A percentile compares a stretch with the other conserved stretches of the same genome.
Conservation (phyloP, 176 grass and related monocot genomes). For the Ensete glaucum region DNA sequence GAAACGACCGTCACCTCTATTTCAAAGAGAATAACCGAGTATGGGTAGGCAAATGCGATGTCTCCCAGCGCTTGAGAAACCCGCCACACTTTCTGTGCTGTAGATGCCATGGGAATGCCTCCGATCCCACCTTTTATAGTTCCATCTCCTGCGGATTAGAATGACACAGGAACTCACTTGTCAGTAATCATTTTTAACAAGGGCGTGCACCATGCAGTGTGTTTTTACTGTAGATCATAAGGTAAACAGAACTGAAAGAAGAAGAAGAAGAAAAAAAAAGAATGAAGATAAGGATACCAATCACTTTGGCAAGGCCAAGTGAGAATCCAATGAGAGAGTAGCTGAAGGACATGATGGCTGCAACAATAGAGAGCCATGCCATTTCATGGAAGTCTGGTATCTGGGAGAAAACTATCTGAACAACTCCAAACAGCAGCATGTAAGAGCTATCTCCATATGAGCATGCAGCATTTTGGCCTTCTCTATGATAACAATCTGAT, state of each 20-base stretch:
- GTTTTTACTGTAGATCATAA: too few species aligned
- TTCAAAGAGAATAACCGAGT: constrained; percentile 58
- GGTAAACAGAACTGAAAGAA: too few species aligned
- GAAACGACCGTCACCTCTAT: constrained; percentile 33
- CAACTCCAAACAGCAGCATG: constrained; percentile 52
- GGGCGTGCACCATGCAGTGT: too few species aligned
- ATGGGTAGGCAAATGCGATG: constrained; percentile 54
- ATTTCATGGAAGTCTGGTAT: constrained; percentile 71
- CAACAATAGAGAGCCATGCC: constrained; percentile 69
- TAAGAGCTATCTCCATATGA: constrained; percentile 38
- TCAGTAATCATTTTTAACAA: too few species aligned
- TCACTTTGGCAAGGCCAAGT: constrained; percentile 46
- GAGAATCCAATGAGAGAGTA: constrained; percentile 59
- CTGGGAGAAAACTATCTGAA: constrained; percentile 56
- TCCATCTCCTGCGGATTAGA: constrained; percentile 39
- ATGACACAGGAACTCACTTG: background rate
- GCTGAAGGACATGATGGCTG: constrained; percentile 68
- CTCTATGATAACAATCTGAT: constrained; percentile 53
- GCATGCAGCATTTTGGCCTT: constrained; percentile 53
- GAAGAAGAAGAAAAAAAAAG: background rate
- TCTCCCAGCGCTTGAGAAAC: constrained; percentile 55
- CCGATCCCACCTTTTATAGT: constrained; percentile 52
- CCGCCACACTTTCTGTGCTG: constrained; percentile 45
- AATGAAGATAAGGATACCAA: constrained; percentile 24
- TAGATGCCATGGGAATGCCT: constrained; percentile 29